Evolutionary conservation across 2,329 filamentous ascomycete species (phyloP), one percentile per base, ranked within the genome.

Genomic region (Colletotrichum simmondsii): DNA sequence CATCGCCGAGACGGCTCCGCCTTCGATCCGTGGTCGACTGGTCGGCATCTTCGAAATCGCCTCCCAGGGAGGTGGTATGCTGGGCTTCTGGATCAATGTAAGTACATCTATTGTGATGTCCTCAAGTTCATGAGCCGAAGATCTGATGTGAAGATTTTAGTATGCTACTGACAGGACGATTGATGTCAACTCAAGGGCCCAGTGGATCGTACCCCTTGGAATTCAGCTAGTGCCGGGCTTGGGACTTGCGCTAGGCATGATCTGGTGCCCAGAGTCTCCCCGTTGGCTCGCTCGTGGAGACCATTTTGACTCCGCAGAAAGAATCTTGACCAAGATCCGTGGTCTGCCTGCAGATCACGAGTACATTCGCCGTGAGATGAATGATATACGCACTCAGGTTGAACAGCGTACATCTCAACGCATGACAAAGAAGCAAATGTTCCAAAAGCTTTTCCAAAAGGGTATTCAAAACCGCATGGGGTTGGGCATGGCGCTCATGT

Each of bases 341-440:
- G 71, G 73, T 6, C 54, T 75, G 14, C 64, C 62, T 5, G 53
- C 71, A 24, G 71, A 75, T 24, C 71, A 75, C 26, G 73, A 75
- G 30, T 75, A 75, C 26, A 69, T 82, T 57, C 77, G 76, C n/a
- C 77, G 80, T 16, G 88, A 91, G 76, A 89, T 89, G 77, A 81
- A 83, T 22, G 89, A 92, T 72, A 91, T 92, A 74, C 86, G 86
- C 52, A 81, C 83, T 1, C 90, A 91, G 16, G 90, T 92, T 22
- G 84, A 88, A 26, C 87, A 90, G 66, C 76, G 76, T 46, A 80
- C 76, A 46, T 80, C 77, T 7, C 74, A 78, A 14, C 79, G 77
- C 7, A 76, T 81, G 75, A 80, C 76, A 73, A 76, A 76, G 68
- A 76, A 74, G 74, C 72, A 77, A 26, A 76, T 78, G 74, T 75